Evolutionary conservation across 768 basidiomycete genomes (phyloP).

Genomic region (Leccinum incarnatum): DNA sequence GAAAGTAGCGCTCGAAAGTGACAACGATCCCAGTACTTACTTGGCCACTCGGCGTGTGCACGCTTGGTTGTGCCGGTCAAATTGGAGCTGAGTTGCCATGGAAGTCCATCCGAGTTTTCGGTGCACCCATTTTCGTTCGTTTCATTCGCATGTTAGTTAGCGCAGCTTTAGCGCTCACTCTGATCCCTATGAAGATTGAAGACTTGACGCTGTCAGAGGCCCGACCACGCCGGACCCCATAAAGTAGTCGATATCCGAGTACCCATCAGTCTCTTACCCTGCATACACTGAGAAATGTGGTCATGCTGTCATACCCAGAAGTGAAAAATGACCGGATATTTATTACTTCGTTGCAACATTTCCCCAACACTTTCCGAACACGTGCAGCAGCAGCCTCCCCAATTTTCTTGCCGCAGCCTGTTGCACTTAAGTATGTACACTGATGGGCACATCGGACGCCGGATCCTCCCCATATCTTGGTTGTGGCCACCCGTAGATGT

Average conservation of each 20-base stretch:
- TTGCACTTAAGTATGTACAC: not conserved
- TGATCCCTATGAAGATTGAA: not conserved
- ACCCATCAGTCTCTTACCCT: not conserved
- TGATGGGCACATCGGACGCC: not conserved
- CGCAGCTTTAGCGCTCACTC: too few species aligned
- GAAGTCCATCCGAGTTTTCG: not conserved
- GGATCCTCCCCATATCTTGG: not conserved
- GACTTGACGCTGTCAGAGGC: too few species aligned
- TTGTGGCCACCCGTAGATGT: not conserved
- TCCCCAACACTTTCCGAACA: conserved; percentile 20
- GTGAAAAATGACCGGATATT: not conserved
- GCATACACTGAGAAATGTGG: too few species aligned
- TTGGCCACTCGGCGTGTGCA: too few species aligned
- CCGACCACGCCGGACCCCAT: not conserved
- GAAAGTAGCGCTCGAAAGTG: too few species aligned
- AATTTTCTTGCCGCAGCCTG: not conserved
- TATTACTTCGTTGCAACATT: not conserved
- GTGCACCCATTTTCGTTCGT: not conserved
- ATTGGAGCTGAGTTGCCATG: not conserved
- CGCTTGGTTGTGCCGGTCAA: not conserved
- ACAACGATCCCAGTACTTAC: too few species aligned
- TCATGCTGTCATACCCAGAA: too few species aligned
- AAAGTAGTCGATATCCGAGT: not conserved
- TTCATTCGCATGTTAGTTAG: too few species aligned
- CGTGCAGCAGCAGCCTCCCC: not conserved